phyloP scores from a whole-genome alignment of 1,284 basidiomycete genomes.

The Grifola frondosa region DNA sequence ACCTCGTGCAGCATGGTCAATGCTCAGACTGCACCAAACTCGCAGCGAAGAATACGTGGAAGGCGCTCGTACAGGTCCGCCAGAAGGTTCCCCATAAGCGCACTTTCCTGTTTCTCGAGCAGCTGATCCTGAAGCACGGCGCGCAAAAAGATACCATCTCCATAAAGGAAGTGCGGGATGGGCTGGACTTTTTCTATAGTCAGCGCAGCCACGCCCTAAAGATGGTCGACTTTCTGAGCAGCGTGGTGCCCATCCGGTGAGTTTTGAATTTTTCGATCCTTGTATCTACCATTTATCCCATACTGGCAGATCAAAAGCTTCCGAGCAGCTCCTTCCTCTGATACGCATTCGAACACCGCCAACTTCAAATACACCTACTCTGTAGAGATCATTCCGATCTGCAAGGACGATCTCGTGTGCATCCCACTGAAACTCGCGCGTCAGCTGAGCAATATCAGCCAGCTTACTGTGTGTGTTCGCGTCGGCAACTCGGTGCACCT shows the following conservation, averaged over 20 bases:
- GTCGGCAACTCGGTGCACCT: conserved; percentile 92
- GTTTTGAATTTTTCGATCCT: conserved; percentile 24
- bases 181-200: conserved; percentile 96
- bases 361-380: conserved; percentile 99
- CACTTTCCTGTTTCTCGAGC: conserved; percentile 97
- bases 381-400: conserved; percentile 94
- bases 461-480: conserved; percentile 85
- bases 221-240: conserved; percentile 93
- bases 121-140: conserved; percentile 95
- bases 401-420: conserved; percentile 97
- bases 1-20: conserved; percentile 94
- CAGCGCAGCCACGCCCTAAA: conserved; percentile 90
- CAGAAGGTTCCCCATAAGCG: conserved; percentile 98
- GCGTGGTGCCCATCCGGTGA: conserved; percentile 87
- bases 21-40: conserved; percentile 92
- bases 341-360: conserved; percentile 89
- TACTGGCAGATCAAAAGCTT: conserved; percentile 73
- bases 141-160: conserved; percentile 96
- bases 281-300: not conserved
- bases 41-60: conserved; percentile 99
- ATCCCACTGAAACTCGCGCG: conserved; percentile 84
- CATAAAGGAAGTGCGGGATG: conserved; percentile 91
- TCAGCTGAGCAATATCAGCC: conserved; percentile 84
- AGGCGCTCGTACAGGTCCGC: conserved; percentile 93
- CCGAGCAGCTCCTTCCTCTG: conserved; percentile 93